Conservation (phyloP, 495 filamentous ascomycete species). For the Poronia punctata region DNA sequence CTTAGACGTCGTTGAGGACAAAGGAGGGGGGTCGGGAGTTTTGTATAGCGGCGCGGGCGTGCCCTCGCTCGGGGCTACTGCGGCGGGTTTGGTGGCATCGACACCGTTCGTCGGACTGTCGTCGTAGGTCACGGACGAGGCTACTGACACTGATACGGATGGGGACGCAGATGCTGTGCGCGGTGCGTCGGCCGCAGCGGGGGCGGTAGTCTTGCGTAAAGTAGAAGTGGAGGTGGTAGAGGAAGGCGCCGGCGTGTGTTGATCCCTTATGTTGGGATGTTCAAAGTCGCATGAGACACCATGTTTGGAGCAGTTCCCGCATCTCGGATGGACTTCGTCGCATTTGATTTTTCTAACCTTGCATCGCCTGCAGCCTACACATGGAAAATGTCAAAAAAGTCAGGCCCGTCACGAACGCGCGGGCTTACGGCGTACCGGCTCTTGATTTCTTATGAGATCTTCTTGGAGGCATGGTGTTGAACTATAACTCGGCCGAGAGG, state of each 20-base stretch:
- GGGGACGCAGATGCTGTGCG: slow-evolving; percentile 24
- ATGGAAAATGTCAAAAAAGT: slow-evolving; percentile 5
- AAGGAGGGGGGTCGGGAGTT: slow-evolving; percentile 27
- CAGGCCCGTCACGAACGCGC: no score
- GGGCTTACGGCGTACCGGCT: slow-evolving; percentile 34
- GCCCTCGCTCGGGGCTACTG: slow-evolving; percentile 11
- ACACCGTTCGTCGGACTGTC: slow-evolving; percentile 22
- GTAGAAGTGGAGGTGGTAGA: slow-evolving; percentile 9
- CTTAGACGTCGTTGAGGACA: slow-evolving; percentile 30
- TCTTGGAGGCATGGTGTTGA: slow-evolving; percentile 44
- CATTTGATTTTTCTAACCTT: slow-evolving; percentile 61
- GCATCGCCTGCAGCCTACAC: slow-evolving; percentile 46
- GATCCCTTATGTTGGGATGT: slow-evolving; percentile 32
- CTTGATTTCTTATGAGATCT: slow-evolving; percentile 59
- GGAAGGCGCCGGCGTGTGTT: slow-evolving; percentile 14
- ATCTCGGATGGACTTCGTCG: slow-evolving; percentile 55
- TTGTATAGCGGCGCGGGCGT: slow-evolving; percentile 30
- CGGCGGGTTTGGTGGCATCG: slow-evolving; percentile 21
- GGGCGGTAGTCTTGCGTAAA: not conserved
- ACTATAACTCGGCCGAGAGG: not conserved
- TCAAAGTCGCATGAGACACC: slow-evolving; percentile 58
- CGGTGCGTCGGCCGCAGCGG: slow-evolving; percentile 14
- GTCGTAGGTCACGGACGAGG: slow-evolving; percentile 22
- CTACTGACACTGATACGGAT: slow-evolving; percentile 16
- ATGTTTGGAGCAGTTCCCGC: slow-evolving; percentile 58